Conservation (phyloP, 202 grass and related monocot species). For the Miscanthus sacchariflorus region DNA sequence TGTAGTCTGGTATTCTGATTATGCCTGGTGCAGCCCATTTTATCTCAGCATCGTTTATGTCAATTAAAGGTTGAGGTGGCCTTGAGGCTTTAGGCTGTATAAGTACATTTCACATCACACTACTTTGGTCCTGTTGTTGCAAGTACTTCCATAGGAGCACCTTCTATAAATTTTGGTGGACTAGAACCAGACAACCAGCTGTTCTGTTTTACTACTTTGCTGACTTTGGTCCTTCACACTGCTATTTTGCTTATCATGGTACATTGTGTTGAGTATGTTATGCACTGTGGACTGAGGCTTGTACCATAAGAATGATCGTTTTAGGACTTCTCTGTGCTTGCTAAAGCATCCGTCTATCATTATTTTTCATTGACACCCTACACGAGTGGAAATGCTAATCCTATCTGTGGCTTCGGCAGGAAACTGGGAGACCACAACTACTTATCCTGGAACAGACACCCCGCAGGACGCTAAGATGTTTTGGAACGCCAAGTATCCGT, state of each 20-base stretch:
- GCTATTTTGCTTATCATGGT: background rate
- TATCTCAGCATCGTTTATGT: background rate
- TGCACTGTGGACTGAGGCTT: background rate
- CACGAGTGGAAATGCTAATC: background rate
- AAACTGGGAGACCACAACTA: constrained; percentile 93
- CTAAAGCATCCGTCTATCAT: background rate
- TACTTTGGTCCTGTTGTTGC: constrained; percentile 11
- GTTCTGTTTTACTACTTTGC: constrained; percentile 19
- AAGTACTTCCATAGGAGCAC: background rate
- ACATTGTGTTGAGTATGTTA: background rate
- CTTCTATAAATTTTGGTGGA: constrained; percentile 29
- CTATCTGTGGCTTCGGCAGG: constrained; percentile 53
- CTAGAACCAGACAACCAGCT: constrained; percentile 16
- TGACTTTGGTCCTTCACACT: constrained; percentile 5
- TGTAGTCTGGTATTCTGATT: constrained; percentile 17
- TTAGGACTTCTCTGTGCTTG: background rate
- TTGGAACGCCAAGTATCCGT: background rate
- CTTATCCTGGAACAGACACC: constrained; percentile 92
- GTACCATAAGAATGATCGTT: constrained; percentile 1
- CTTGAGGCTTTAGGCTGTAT: constrained; percentile 12
- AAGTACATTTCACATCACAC: background rate
- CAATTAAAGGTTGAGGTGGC: background rate
- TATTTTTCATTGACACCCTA: background rate
- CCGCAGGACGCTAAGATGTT: constrained; percentile 53
- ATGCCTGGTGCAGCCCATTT: constrained; percentile 16